Evolutionary conservation across 768 basidiomycete genomes (phyloP), one percentile per base, ranked within the genome.

Genomic region (Pulveroboletus sp.): DNA sequence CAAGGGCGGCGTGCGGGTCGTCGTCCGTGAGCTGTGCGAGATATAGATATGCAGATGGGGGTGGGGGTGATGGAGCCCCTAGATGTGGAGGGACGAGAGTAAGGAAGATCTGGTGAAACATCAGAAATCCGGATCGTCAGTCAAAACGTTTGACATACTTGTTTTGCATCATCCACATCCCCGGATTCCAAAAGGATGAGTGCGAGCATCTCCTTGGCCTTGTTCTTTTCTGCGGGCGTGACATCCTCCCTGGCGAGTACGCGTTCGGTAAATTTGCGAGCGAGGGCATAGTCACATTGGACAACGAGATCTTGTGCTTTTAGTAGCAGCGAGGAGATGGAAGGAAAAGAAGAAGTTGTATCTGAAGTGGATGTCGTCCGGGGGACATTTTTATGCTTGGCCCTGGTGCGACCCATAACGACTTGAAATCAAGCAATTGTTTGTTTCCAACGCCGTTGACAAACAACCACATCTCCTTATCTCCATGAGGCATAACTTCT

Each of bases 1-100:
- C 70, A 17, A 95, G 69, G 3, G 91, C 89, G 36, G 72, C 62
- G 41, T 78, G 77, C 5, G 94, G 89, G 46, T 93, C 85, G 10
- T 84, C 80, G 24, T 90, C 88, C 41, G 75, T 80, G 16, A 92
- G 72, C 63, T 97, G 93, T 0, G 92, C 94, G 20, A 97, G 85
- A 67, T 94, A 94, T 1, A 94, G 75, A 70, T 94, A 80, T 11
- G 88, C 90, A 27, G 90, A 88, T 8, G 90, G 79, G 0, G 81
- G 75, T 1, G 90, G 80, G 35, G 78, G 69, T 16, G 75, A 65
- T 31, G 84, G 78, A 16, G 82, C 80, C 63, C 76, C 71, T 36
- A 77, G 72, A 65, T 79, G 68, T 49, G 87, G 82, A 44, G 87
- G 83, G 39, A 87, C 56, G 13, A 78, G 64, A 29, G 68, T 84